phyloP scores from a whole-genome alignment of 108 stramenopile species.

The Skeletonema marinoi region DNA sequence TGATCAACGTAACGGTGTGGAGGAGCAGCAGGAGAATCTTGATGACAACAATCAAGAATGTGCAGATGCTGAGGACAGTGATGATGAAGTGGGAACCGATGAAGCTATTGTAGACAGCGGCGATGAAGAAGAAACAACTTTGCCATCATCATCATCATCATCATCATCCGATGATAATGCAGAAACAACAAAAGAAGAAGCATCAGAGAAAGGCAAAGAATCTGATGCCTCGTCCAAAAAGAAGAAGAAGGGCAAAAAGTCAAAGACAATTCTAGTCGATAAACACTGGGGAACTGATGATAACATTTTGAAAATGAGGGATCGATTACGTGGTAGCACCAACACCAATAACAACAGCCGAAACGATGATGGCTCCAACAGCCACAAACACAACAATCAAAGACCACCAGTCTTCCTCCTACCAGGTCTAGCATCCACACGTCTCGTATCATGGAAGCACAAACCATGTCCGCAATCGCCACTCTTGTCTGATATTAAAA shows the following conservation, averaged over 20 bases:
- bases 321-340: slow-evolving; percentile 39
- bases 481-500: slow-evolving; percentile 72
- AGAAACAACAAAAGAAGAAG: background rate
- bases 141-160: background rate
- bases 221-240: background rate
- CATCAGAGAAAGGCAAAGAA: background rate
- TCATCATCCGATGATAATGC: background rate
- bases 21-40: background rate
- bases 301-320: slow-evolving; percentile 68
- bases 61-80: background rate
- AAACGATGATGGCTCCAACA: slow-evolving; percentile 3
- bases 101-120: background rate
- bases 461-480: slow-evolving; percentile 64
- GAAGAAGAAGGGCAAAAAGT: slow-evolving; percentile 11
- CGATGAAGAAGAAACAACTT: background rate
- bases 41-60: background rate
- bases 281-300: slow-evolving; percentile 86
- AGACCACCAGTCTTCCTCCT: slow-evolving; percentile 86
- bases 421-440: slow-evolving; percentile 84
- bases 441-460: slow-evolving; percentile 82
- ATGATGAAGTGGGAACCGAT: too few species aligned
- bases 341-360: background rate
- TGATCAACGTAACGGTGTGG: background rate
- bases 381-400: slow-evolving; percentile 26
- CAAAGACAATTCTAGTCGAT: slow-evolving; percentile 50